phyloP scores from a whole-genome alignment of 2,329 filamentous ascomycete genomes.

The Penicillium janthinellum region DNA sequence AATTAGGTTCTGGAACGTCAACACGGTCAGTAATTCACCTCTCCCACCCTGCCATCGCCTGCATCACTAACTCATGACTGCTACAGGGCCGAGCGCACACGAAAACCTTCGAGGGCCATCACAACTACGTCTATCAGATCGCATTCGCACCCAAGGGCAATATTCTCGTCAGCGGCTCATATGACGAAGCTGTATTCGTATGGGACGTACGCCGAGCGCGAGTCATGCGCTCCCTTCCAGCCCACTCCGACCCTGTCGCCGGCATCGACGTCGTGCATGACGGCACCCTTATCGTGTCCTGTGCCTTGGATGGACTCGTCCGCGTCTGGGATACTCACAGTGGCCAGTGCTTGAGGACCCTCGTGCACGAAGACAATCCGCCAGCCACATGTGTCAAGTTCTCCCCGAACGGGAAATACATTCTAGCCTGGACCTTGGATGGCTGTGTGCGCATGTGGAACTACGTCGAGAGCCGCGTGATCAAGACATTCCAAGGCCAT shows the following conservation, averaged over 20 bases:
- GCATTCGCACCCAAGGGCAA: constrained; percentile 98
- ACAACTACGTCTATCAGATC: constrained; percentile 93
- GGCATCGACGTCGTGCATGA: constrained; percentile 92
- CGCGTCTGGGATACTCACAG: constrained; percentile 96
- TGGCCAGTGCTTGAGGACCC: constrained; percentile 89
- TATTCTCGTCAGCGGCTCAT: constrained; percentile 90
- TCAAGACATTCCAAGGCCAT: constrained; percentile 98
- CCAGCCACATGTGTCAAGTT: constrained; percentile 88
- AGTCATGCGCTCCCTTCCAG: constrained; percentile 86
- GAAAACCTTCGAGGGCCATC: constrained; percentile 74
- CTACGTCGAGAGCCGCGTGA: constrained; percentile 84
- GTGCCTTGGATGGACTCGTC: constrained; percentile 86
- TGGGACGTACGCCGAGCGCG: constrained; percentile 92
- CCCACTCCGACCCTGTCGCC: constrained; percentile 91
- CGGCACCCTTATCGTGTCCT: constrained; percentile 88
- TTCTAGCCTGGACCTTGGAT: constrained; percentile 90
- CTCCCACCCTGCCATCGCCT: neutral
- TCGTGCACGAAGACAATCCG: constrained; percentile 95
- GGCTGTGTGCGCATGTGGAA: constrained; percentile 91
- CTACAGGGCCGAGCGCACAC: constrained; percentile 58
- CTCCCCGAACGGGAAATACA: constrained; percentile 88
- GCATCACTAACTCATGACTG: neutral
- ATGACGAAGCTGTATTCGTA: constrained; percentile 94
- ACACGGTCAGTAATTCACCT: constrained; percentile 44
- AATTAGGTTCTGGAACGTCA: constrained; percentile 84